Conservation (phyloP, 345 rosid genomes). For the Syzygium grande region DNA sequence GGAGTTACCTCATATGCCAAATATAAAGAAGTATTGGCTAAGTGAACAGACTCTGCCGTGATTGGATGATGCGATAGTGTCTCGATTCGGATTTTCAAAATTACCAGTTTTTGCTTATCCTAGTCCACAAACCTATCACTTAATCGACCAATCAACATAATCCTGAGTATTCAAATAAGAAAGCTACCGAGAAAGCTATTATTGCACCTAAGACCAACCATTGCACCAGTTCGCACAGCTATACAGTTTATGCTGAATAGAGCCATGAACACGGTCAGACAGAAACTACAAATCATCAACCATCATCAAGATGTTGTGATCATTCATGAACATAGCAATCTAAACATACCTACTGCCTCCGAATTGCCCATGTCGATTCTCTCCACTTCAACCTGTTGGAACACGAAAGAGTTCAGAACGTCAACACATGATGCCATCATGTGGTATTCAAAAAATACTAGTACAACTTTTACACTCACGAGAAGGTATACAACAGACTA, state of each 20-base stretch:
- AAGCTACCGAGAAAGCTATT: background rate
- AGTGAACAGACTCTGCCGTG: background rate
- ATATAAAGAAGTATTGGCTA: background rate
- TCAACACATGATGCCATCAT: background rate
- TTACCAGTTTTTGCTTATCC: background rate
- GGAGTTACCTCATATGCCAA: background rate
- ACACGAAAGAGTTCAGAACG: background rate
- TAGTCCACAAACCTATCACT: background rate
- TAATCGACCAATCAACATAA: background rate
- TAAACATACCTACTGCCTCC: conserved; percentile 24
- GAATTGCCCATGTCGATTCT: conserved; percentile 22
- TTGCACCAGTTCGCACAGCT: background rate
- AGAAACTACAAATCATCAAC: background rate
- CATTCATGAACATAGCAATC: background rate
- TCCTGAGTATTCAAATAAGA: background rate
- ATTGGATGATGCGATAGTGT: background rate
- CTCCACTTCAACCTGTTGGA: conserved; percentile 31
- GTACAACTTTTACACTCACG: background rate
- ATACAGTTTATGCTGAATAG: background rate
- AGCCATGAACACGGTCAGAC: background rate
- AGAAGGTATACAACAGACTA: background rate
- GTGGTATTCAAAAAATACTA: background rate
- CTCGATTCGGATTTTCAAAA: background rate
- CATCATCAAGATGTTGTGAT: background rate
- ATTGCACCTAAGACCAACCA: background rate